Evolutionary conservation across 306 rosid species (phyloP), one percentile per base, ranked within the genome.

Genomic region (Glycyrrhiza uralensis): DNA sequence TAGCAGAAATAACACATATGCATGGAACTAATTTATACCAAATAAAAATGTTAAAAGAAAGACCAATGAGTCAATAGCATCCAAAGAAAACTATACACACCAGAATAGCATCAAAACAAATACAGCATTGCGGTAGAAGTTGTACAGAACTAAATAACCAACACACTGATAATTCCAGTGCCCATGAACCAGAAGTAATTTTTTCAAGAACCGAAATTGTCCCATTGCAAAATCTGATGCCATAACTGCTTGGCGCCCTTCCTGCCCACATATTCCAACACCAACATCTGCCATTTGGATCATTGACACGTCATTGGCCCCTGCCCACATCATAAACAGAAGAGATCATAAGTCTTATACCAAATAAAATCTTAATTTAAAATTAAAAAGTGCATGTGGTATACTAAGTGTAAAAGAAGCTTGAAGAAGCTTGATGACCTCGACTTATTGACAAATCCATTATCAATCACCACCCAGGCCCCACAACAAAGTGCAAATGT

Each of bases 271-370:
- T 70, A 92, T 90, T 77, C 98, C 98, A 66, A 92, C 95, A 52
- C 98, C 98, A 73, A 92, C 98, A 86, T 92, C 98, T 47, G 98
- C 98, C 98, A 86, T 92, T 85, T 92, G 97, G 82, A 92, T 92
- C 97, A 92, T 92, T 44, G 98, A 87, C 72, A 92, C 98, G 22
- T 92, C 98, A 73, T 92, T 92, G 67, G 98, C 98, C 52, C 98
- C 98, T 92, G 86, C 17, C 63, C 62, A 47, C 51, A 35, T 14
- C 7, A n/a, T n/a, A 51, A 69, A 61, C 61, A 2, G 17, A 60
- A 70, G 39, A 15, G 29, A 56, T 3, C n/a, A n/a, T 26, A 70
- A 33, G 52, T 26, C n/a, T 76, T 51, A 70, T 6, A 47, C 6
- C 63, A 20, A 47, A 64, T 26, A 42, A 23, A 47, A 38, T 36